Evolutionary conservation across 2,329 filamentous ascomycete species (phyloP).

Genomic region (Dothistroma pini): DNA sequence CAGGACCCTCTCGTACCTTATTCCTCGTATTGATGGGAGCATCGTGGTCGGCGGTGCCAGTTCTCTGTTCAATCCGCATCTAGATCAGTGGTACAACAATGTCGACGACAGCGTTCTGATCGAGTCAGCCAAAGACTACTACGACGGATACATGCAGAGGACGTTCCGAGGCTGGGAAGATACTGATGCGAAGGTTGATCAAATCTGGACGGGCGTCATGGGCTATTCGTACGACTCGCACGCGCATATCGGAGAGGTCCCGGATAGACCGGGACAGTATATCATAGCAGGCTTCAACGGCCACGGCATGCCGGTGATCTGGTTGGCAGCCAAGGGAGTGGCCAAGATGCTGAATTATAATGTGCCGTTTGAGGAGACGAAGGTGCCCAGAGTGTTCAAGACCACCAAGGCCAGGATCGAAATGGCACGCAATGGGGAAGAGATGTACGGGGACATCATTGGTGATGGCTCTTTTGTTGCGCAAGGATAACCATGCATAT

Average conservation of each 20-base stretch:
- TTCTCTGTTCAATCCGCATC: constrained; percentile 32
- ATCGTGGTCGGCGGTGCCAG: constrained; percentile 44
- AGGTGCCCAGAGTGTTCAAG: constrained; percentile 17
- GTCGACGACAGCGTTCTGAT: constrained; percentile 46
- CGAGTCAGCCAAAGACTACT: constrained; percentile 41
- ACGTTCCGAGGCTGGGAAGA: constrained; percentile 49
- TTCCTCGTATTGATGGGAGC: constrained; percentile 43
- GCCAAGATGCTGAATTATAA: constrained; percentile 36
- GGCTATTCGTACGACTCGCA: constrained; percentile 16
- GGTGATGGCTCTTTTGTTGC: constrained; percentile 8
- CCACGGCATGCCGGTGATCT: constrained; percentile 50
- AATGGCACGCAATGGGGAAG: constrained; percentile 12
- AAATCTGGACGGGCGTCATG: constrained; percentile 44
- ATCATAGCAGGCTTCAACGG: constrained; percentile 23
- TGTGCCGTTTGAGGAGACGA: constrained; percentile 13
- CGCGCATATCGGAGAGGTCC: constrained; percentile 21
- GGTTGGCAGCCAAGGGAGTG: constrained; percentile 40
- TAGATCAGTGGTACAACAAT: constrained; percentile 45
- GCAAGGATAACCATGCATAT: neutral
- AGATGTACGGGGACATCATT: constrained; percentile 21
- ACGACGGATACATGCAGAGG: constrained; percentile 47
- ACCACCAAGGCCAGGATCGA: constrained; percentile 20
- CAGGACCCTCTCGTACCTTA: constrained; percentile 36
- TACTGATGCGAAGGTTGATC: constrained; percentile 36
- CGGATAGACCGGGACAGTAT: constrained; percentile 12